These are phyloP conservation scores for Bipolaris zeicola DNA, from an alignment of 2,329 filamentous ascomycete species.

Conservation along the genomic window DNA sequence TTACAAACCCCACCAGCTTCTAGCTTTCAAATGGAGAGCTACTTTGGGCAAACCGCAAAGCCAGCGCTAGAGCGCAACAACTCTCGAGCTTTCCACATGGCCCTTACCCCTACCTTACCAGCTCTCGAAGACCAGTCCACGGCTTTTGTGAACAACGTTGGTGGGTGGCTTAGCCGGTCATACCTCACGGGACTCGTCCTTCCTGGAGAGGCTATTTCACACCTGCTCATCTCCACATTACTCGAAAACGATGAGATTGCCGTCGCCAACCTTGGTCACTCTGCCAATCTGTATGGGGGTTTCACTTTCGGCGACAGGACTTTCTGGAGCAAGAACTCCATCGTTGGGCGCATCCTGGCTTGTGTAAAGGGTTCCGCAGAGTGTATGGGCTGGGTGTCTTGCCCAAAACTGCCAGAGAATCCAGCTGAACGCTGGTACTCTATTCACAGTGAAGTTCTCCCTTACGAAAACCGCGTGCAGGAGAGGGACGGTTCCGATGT, in stretches of 20 bases:
- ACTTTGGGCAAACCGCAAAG: conserved; percentile 42
- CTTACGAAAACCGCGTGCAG: conserved; percentile 43
- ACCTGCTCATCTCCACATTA: conserved; percentile 62
- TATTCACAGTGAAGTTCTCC: conserved; percentile 46
- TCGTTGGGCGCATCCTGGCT: conserved; percentile 61
- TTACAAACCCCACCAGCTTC: conserved; percentile 44
- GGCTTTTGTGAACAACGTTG: conserved; percentile 37
- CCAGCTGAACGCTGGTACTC: conserved; percentile 58
- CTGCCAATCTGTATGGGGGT: conserved; percentile 60
- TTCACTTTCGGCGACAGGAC: conserved; percentile 57
- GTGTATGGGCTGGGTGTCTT: conserved; percentile 62
- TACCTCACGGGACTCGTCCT: conserved; percentile 62
- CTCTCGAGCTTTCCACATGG: conserved; percentile 39
- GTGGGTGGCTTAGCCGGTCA: conserved; percentile 62
- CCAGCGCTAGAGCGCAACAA: conserved; percentile 32
- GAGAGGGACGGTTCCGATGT: conserved; percentile 43
- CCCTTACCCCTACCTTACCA: conserved; percentile 32
- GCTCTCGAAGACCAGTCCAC: conserved; percentile 21
- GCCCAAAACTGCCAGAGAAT: conserved; percentile 49
- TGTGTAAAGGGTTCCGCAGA: conserved; percentile 53
- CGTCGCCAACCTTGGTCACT: conserved; percentile 55
- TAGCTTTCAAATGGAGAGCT: conserved; percentile 37
- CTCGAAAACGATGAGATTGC: conserved; percentile 61
- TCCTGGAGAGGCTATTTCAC: conserved; percentile 59
- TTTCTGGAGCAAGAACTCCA: conserved; percentile 64